These are phyloP conservation scores for Syzygium syzygioides DNA, from an alignment of 441 rosid genomes.

Conservation along the genomic window DNA sequence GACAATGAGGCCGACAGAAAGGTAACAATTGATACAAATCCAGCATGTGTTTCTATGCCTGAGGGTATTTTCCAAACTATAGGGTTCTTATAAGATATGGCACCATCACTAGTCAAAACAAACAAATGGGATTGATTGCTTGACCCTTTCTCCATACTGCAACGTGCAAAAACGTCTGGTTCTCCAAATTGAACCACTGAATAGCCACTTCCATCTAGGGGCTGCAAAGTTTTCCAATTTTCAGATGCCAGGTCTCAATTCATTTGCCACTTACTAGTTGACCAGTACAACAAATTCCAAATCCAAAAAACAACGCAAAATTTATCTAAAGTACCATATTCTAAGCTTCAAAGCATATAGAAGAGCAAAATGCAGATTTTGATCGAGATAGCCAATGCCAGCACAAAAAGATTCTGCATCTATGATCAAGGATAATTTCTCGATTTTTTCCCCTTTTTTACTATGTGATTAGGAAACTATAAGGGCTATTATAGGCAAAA, in stretches of 20 bases:
- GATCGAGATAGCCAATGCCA: not conserved
- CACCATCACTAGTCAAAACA: slow-evolving; percentile 15
- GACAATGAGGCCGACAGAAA: slow-evolving; percentile 7
- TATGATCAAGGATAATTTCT: not conserved
- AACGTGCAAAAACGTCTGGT: slow-evolving; percentile 54
- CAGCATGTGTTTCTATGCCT: slow-evolving; percentile 40
- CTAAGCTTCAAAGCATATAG: not conserved
- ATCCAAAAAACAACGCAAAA: not conserved
- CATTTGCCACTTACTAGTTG: not conserved
- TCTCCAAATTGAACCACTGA: slow-evolving; percentile 49
- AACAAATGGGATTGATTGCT: slow-evolving; percentile 30
- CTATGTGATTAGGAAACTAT: not conserved
- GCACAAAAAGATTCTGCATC: not conserved
- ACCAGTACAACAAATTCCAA: not conserved
- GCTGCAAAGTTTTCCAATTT: slow-evolving; percentile 27
- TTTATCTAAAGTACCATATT: not conserved
- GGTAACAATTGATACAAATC: slow-evolving; percentile 17
- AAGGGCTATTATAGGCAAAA: not conserved
- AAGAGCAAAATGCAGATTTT: not conserved
- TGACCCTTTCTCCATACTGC: slow-evolving; percentile 19
- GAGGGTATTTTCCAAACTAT: slow-evolving; percentile 67
- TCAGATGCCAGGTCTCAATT: not conserved
- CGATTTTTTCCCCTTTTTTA: not conserved
- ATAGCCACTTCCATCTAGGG: slow-evolving; percentile 59
- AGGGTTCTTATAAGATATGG: slow-evolving; percentile 6